A percentile compares a stretch with the other conserved stretches of the same genome.
These are phyloP conservation scores for Talaromyces sp. DNA, from an alignment of 2,329 filamentous ascomycete species.

Conservation along the genomic window DNA sequence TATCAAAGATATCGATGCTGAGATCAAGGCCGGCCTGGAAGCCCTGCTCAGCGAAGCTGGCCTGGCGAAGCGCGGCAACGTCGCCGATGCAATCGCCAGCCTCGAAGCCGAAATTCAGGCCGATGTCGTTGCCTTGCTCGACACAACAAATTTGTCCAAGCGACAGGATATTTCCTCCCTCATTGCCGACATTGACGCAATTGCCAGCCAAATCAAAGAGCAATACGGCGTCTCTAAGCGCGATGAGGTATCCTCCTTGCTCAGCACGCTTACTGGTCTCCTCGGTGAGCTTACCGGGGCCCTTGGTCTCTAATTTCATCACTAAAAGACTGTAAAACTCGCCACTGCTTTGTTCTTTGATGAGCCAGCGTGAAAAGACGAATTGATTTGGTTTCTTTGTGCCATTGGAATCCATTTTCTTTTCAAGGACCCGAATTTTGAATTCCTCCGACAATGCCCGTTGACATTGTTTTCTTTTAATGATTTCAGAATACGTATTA, in stretches of 20 bases:
- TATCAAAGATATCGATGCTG: neutral
- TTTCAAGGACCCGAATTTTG: neutral
- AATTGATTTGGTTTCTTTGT: neutral
- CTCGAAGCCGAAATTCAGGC: too few species aligned
- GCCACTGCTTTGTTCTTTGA: neutral
- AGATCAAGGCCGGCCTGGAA: too few species aligned
- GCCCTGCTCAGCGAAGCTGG: too few species aligned
- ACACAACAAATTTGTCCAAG: neutral
- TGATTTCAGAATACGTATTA: neutral
- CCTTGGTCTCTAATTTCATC: neutral
- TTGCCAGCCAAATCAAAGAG: neutral
- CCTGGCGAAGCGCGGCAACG: too few species aligned
- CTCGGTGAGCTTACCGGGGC: neutral
- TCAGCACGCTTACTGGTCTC: neutral
- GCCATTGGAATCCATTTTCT: neutral
- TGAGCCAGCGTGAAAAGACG: neutral
- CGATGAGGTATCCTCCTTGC: neutral
- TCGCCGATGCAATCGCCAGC: too few species aligned
- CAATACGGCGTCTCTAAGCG: neutral
- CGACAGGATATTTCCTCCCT: neutral
- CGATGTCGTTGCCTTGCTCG: too few species aligned
- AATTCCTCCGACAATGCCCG: neutral
- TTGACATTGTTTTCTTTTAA: neutral
- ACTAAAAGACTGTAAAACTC: neutral
- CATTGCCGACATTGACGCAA: neutral